Evolutionary conservation across 257 asterid genomes (phyloP).

Genomic region (Solanum bulbocastanum): DNA sequence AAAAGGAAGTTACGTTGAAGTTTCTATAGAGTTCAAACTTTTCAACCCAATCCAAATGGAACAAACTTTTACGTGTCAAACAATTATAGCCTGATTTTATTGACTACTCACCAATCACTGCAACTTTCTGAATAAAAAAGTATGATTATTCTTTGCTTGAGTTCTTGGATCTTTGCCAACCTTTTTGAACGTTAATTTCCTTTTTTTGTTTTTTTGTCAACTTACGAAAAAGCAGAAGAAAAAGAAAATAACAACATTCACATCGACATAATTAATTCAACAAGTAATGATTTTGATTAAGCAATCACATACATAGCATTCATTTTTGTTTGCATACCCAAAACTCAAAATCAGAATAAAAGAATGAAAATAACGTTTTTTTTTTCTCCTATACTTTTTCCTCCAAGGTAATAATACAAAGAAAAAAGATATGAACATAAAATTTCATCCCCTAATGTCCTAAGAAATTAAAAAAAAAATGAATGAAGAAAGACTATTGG

Average conservation of each 20-base stretch:
- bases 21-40: neutral
- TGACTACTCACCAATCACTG: slow-evolving; percentile 27
- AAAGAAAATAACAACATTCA: slow-evolving; percentile 22
- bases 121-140: slow-evolving; percentile 1
- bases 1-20: slow-evolving; percentile 34
- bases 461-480: neutral
- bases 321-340: neutral
- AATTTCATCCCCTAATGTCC: neutral
- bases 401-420: neutral
- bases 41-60: slow-evolving; percentile 14
- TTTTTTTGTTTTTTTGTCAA: slow-evolving; percentile 11
- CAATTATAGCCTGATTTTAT: slow-evolving; percentile 35
- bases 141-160: neutral
- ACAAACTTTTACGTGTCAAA: slow-evolving; percentile 37
- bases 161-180: neutral
- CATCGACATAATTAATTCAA: neutral
- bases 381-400: neutral
- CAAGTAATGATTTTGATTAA: neutral
- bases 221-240: slow-evolving; percentile 42
- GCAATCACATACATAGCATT: neutral
- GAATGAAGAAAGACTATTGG: neutral
- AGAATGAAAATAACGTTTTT: neutral
- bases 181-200: neutral
- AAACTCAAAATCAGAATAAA: neutral
- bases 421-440: neutral